phyloP scores from a whole-genome alignment of 805 yeast genomes.

The Candida tammaniensis region DNA sequence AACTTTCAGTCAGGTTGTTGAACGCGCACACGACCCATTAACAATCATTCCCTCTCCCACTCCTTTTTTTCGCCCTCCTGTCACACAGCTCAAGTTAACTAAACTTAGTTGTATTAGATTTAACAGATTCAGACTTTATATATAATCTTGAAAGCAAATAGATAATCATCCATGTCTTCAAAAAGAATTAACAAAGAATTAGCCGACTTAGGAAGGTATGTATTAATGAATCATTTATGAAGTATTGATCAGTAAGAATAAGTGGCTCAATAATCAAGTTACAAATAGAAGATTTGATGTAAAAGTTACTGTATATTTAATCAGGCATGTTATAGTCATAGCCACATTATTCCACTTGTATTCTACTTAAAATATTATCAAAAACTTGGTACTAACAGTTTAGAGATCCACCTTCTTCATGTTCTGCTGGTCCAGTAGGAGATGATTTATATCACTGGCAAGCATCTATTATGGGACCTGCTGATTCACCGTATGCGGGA shows the following conservation, averaged over 20 bases:
- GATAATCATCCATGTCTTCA: constrained; percentile 90
- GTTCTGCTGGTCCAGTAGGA: constrained; percentile 98
- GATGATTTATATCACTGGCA: constrained; percentile 99
- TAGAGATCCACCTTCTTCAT: constrained; percentile 98
- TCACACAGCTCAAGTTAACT: constrained; percentile 3
- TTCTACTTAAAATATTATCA: neutral
- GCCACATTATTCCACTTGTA: too few relatives aligned
- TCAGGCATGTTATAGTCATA: too few relatives aligned
- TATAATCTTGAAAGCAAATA: constrained; percentile 2
- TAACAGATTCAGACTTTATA: constrained; percentile 2
- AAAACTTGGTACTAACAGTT: constrained; percentile 13
- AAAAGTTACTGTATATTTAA: too few relatives aligned
- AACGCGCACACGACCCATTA: constrained; percentile 6
- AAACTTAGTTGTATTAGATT: neutral
- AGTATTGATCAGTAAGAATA: too few relatives aligned
- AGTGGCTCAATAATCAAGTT: too few relatives aligned
- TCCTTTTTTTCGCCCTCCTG: constrained; percentile 5
- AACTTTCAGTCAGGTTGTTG: constrained; percentile 5
- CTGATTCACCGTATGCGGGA: constrained; percentile 85
- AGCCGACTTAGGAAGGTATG: constrained; percentile 90
- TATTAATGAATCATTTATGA: constrained; percentile 16
- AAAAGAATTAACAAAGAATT: constrained; percentile 96
- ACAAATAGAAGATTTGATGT: too few relatives aligned
- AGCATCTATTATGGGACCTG: constrained; percentile 98
- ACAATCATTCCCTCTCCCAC: constrained; percentile 6